These are phyloP conservation scores for Lagerstroemia speciosa DNA, from an alignment of 345 rosid genomes.

Conservation along the genomic window DNA sequence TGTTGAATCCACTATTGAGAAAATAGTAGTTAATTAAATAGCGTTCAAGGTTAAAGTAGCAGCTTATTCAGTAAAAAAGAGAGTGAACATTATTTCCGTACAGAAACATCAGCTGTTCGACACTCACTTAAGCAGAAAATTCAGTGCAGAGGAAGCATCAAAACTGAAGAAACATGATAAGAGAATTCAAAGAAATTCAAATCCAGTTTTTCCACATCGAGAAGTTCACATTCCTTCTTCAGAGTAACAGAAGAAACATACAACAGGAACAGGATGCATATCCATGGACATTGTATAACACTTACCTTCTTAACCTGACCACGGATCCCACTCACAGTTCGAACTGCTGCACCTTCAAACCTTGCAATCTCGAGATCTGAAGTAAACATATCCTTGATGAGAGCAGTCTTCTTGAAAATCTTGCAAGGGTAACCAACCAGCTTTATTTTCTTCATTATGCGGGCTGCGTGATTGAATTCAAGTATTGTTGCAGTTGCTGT, in stretches of 20 bases:
- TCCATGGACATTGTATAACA: neutral
- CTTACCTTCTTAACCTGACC: slow-evolving; percentile 89
- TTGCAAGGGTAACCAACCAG: slow-evolving; percentile 84
- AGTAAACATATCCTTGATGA: slow-evolving; percentile 82
- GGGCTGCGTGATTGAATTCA: slow-evolving; percentile 76
- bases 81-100: neutral
- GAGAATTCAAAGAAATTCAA: neutral
- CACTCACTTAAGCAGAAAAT: neutral
- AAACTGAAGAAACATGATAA: neutral
- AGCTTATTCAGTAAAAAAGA: neutral
- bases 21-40: neutral
- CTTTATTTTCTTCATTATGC: slow-evolving; percentile 74
- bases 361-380: slow-evolving; percentile 92
- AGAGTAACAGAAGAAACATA: neutral
- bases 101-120: neutral
- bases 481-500: slow-evolving; percentile 70
- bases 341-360: slow-evolving; percentile 74
- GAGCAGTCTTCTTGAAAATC: slow-evolving; percentile 84
- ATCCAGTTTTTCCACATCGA: neutral
- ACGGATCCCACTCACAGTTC: slow-evolving; percentile 91
- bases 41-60: neutral
- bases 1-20: neutral
- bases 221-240: neutral
- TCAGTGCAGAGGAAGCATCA: neutral
- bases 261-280: neutral